Evolutionary conservation across 2,329 filamentous ascomycete species (phyloP), one percentile per base, ranked within the genome.

Genomic region (Ascosphaera apis): DNA sequence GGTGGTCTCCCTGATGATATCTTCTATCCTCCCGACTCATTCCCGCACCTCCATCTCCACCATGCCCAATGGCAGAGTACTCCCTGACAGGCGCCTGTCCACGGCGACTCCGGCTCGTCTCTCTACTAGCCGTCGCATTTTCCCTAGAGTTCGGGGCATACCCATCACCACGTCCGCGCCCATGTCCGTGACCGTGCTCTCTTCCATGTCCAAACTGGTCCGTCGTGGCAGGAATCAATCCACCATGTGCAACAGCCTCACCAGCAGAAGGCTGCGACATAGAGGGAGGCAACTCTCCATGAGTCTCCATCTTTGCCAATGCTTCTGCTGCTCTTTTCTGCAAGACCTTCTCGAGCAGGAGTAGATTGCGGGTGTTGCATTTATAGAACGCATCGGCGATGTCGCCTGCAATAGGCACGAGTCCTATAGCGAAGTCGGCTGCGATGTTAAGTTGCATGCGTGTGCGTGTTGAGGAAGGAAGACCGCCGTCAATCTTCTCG

Each of bases 381-480:
- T 61, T 61, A 44, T 58, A 62, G 16, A 59, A 41, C 1, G 58
- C 60, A 46, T 62, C 60, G 31, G 53, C 57, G 39, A 62, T 28
- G 39, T 64, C 60, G 33, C 62, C 63, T 11, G 65, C 41, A 39
- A 66, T 60, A 15, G 65, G 65, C 19, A 67, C 51, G 18, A 67
- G 50, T 28, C 63, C 61, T 36, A 69, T 52, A 32, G 61, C 25
- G 36, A 61, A 60, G 38, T 60, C 61, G 15, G 66, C 43, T 11
- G 60, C 47, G 38, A 93, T 69, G 55, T 92, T 91, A 48, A 83
- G 55, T 43, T 83, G 53, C 88, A 98, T 95, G 48, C 66, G 66
- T 18, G 66, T 53, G 38, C 68, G 63, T 35, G 86, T 55, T 7
- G 53, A 48, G 3, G 53, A 43, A 1, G 56, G 55, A 30, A 95